Conservation (phyloP, 441 rosid genomes). For the Corymbia citriodora region DNA sequence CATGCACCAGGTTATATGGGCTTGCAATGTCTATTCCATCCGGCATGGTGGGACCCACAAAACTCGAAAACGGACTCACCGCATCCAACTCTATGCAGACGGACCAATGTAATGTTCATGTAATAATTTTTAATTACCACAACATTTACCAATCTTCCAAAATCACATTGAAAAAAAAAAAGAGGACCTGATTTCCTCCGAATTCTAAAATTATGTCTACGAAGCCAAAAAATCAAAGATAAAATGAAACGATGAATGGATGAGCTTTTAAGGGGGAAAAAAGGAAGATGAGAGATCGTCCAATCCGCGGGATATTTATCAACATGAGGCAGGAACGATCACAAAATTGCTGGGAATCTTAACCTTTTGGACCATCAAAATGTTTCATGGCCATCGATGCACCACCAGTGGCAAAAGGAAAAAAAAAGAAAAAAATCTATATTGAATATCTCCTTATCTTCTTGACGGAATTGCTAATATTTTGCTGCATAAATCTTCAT, state of each 20-base stretch:
- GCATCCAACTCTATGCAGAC: rapidly evolving
- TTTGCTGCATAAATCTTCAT: background rate
- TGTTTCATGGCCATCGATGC: background rate
- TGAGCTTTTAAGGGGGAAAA: background rate
- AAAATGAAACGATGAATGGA: background rate
- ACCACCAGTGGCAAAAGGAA: background rate
- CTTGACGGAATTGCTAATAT: background rate
- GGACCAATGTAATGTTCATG: rapidly evolving
- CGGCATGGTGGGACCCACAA: rapidly evolving
- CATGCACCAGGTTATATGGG: background rate
- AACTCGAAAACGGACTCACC: background rate
- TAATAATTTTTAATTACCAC: background rate
- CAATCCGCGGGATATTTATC: background rate
- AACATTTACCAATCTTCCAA: background rate
- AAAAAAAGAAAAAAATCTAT: background rate
- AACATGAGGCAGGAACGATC: background rate
- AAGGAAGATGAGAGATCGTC: background rate
- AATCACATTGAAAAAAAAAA: rapidly evolving
- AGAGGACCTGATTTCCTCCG: background rate
- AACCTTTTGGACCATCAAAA: background rate
- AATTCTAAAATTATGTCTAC: rapidly evolving
- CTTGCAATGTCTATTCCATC: background rate
- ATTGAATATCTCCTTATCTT: background rate
- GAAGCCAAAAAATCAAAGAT: background rate
- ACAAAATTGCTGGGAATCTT: background rate